phyloP scores from a whole-genome alignment of 2,329 filamentous ascomycete species.

The Fulvia fulva region DNA sequence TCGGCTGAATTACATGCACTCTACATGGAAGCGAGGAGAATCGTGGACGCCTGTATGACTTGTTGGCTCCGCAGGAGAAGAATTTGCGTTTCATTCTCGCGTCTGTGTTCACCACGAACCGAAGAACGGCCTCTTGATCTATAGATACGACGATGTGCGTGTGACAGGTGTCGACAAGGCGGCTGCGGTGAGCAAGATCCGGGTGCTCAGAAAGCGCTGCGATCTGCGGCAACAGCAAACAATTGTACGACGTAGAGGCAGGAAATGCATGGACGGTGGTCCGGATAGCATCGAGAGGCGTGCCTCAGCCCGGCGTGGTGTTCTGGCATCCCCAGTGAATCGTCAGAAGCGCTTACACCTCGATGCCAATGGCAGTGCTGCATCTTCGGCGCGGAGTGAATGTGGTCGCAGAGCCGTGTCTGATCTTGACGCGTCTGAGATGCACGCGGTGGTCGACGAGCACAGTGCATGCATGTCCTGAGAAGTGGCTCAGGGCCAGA shows the following conservation, averaged over 20 bases:
- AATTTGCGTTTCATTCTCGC: conserved; percentile 19
- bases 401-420: neutral
- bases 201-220: conserved; percentile 10
- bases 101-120: conserved; percentile 18
- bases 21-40: conserved; percentile 8
- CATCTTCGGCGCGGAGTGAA: neutral
- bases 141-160: conserved; percentile 12
- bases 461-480: conserved; percentile 2
- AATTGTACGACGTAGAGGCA: conserved; percentile 18
- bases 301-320: conserved; percentile 8
- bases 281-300: conserved; percentile 13
- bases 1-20: neutral
- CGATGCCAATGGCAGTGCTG: conserved; percentile 11
- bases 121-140: conserved; percentile 10
- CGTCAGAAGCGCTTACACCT: conserved; percentile 13
- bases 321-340: conserved; percentile 4
- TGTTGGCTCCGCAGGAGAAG: conserved; percentile 13
- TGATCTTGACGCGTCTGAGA: conserved; percentile 3
- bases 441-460: conserved; percentile 5
- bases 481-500: neutral
- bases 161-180: conserved; percentile 12
- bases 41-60: conserved; percentile 13
- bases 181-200: conserved; percentile 14
- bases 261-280: conserved; percentile 8
- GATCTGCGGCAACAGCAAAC: conserved; percentile 23